Conservation (phyloP, 2,329 filamentous ascomycete species). For the Cercospora brassicicola region DNA sequence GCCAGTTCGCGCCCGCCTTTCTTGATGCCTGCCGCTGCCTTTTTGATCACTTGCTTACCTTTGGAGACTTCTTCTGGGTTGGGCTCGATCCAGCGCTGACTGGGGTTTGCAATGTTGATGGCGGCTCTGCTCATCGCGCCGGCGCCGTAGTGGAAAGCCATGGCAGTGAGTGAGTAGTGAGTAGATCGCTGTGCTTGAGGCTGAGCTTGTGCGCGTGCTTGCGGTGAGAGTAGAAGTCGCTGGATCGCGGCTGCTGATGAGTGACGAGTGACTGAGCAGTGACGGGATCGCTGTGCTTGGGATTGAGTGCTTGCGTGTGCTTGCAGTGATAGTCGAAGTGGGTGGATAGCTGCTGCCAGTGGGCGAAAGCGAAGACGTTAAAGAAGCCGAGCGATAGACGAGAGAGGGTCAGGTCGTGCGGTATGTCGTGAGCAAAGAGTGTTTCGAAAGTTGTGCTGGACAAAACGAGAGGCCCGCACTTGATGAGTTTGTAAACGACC, state of each 20-base stretch:
- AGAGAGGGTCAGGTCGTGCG: background rate
- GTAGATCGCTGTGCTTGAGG: background rate
- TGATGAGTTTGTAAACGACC: background rate
- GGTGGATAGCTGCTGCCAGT: background rate
- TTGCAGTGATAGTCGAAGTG: background rate
- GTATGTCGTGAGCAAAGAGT: background rate
- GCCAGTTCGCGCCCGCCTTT: constrained; percentile 8
- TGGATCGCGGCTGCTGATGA: background rate
- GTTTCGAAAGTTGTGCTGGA: background rate
- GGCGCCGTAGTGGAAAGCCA: constrained; percentile 2
- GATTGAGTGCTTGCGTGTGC: background rate
- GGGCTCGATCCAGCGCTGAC: background rate
- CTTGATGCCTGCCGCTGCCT: constrained; percentile 7
- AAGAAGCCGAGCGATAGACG: background rate
- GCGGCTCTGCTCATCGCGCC: constrained; percentile 1
- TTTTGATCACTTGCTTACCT: constrained; percentile 11
- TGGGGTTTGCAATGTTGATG: background rate
- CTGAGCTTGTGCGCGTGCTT: background rate
- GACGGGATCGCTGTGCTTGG: background rate
- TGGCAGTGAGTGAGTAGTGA: background rate
- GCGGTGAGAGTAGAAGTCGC: background rate
- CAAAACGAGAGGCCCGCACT: background rate
- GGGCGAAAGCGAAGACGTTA: background rate
- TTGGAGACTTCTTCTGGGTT: background rate
- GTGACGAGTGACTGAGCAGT: background rate